These are phyloP conservation scores for Collariella sp. DNA, from an alignment of 495 filamentous ascomycete species.

Conservation along the genomic window DNA sequence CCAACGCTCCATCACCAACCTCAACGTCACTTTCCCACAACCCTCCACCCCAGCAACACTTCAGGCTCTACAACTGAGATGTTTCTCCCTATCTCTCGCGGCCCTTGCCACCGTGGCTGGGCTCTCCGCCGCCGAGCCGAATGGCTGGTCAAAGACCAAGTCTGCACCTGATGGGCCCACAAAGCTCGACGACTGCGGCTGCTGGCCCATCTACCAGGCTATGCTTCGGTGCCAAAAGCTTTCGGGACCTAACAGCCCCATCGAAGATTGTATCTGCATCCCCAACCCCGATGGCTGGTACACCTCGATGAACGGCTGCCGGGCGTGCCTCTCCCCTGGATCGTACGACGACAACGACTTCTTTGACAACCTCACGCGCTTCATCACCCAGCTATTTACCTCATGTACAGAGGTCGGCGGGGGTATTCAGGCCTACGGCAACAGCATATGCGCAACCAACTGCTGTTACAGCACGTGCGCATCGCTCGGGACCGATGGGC, in stretches of 20 bases:
- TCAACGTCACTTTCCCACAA: no score
- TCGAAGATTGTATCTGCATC: constrained; percentile 6
- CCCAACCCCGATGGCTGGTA: constrained; percentile 11
- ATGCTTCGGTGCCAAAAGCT: constrained; percentile 7
- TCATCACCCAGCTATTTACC: constrained; percentile 6
- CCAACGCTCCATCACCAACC: no score
- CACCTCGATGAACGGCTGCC: constrained; percentile 3
- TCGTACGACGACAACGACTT: constrained; percentile 2
- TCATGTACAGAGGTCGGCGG: constrained; percentile 9
- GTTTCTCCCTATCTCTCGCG: no score
- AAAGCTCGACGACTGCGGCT: constrained; percentile 7
- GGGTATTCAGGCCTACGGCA: neutral
- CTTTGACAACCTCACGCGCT: constrained; percentile 11
- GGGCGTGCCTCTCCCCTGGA: constrained; percentile 4
- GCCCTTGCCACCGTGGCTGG: neutral
- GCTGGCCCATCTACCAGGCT: constrained; percentile 5
- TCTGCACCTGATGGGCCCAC: neutral
- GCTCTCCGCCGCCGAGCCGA: neutral
- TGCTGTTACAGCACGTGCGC: neutral
- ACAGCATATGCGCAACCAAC: constrained; percentile 10
- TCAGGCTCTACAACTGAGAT: no score
- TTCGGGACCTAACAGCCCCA: neutral
- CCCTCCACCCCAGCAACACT: no score
- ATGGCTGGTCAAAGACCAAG: neutral
- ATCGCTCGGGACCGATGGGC: neutral